A percentile compares a stretch with the other conserved stretches of the same genome.
Evolutionary conservation across 257 asterid genomes (phyloP).

Genomic region (Sherardia arvensis): DNA sequence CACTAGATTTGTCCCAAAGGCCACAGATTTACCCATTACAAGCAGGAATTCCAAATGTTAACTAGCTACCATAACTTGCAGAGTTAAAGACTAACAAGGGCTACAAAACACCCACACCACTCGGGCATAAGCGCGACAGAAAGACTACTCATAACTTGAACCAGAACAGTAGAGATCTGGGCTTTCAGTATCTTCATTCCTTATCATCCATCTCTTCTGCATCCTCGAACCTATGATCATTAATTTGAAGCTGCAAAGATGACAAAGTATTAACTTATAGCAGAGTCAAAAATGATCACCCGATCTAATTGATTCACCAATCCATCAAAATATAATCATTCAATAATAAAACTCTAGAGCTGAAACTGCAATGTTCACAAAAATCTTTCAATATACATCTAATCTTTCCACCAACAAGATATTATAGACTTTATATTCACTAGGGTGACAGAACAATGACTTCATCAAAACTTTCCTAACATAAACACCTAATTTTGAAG

Average conservation of each 20-base stretch:
- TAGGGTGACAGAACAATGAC: not conserved
- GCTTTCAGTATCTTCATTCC: slow-evolving; percentile 20
- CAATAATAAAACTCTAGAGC: not conserved
- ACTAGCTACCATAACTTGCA: not conserved
- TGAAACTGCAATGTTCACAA: not conserved
- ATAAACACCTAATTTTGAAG: not conserved
- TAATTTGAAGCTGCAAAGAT: slow-evolving; percentile 70
- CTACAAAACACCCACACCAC: slow-evolving; percentile 13
- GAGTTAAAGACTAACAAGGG: not conserved
- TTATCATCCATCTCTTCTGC: slow-evolving; percentile 80
- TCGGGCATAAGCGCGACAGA: not conserved
- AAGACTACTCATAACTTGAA: not conserved
- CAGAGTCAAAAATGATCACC: not conserved
- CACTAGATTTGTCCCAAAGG: not conserved
- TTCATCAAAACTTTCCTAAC: not conserved
- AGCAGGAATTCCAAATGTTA: not conserved
- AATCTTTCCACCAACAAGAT: not conserved
- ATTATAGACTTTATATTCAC: not conserved
- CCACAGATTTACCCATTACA: not conserved
- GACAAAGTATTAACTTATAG: slow-evolving; percentile 2
- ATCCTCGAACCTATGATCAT: slow-evolving; percentile 80
- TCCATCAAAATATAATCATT: no score
- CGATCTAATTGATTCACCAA: not conserved
- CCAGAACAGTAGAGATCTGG: slow-evolving; percentile 15
- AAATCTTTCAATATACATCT: not conserved